A percentile compares a stretch with the other conserved stretches of the same genome.
Conservation (phyloP, 805 yeast species). For the Priceomyces fermenticarens region DNA sequence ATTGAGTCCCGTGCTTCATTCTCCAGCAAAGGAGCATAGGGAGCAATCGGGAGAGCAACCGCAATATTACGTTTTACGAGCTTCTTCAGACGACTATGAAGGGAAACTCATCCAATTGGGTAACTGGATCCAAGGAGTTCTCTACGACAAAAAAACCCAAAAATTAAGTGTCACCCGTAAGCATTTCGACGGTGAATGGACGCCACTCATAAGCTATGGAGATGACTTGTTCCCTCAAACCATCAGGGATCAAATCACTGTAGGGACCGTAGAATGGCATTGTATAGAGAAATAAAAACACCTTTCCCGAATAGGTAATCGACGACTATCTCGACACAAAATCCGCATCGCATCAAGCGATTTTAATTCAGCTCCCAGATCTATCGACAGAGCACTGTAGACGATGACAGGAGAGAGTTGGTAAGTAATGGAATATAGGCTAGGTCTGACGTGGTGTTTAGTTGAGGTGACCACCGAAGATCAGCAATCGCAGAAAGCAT, state of each 20-base stretch:
- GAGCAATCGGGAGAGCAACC: constrained; percentile 10
- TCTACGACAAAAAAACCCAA: constrained; percentile 23
- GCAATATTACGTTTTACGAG: constrained; percentile 22
- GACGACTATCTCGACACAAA: not conserved
- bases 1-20: constrained; percentile 35
- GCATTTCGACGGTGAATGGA: constrained; percentile 19
- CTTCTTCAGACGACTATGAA: constrained; percentile 15
- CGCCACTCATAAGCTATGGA: constrained; percentile 25
- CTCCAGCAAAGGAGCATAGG: constrained; percentile 25
- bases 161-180: constrained; percentile 25
- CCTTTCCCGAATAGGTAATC: constrained; percentile 8
- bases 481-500: not conserved
- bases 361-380: constrained; percentile 1
- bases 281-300: constrained; percentile 15
- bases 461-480: not conserved
- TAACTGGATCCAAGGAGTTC: constrained; percentile 50
- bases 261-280: constrained; percentile 15
- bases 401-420: constrained; percentile 48
- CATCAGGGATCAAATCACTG: constrained; percentile 11
- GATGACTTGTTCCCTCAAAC: constrained; percentile 20
- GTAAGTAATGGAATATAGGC: too few relatives aligned
- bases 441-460: too few relatives aligned
- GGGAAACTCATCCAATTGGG: constrained; percentile 51
- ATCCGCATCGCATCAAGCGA: constrained; percentile 7
- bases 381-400: constrained; percentile 1